Percentiles rank a stretch among this genome's conserved stretches.
Conservation (phyloP, 345 rosid genomes). For the Lagerstroemia speciosa region DNA sequence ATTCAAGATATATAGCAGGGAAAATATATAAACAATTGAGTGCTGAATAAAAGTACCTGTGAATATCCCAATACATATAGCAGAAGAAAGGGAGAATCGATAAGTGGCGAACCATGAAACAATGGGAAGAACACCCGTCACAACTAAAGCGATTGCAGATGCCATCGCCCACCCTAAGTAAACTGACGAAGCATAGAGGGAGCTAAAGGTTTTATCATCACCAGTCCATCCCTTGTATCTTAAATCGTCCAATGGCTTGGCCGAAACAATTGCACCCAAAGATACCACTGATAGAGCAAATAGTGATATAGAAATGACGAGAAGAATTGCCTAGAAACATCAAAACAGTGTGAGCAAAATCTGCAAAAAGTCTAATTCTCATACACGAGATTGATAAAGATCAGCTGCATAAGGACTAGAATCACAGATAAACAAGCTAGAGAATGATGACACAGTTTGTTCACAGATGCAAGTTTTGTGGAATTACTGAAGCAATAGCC, state of each 20-base stretch:
- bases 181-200: conserved; percentile 81
- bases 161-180: conserved; percentile 99
- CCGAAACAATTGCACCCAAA: conserved; percentile 85
- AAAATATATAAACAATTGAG: conserved; percentile 7
- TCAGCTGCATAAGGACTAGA: neutral
- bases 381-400: neutral
- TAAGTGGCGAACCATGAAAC: conserved; percentile 97
- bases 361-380: neutral
- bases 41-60: conserved; percentile 35
- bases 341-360: conserved; percentile 2
- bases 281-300: conserved; percentile 70
- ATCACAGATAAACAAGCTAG: neutral
- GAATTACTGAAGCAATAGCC: neutral
- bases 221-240: conserved; percentile 67
- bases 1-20: conserved; percentile 4
- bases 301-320: conserved; percentile 48
- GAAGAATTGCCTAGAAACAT: conserved; percentile 58
- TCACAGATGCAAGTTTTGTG: neutral
- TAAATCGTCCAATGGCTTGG: conserved; percentile 70
- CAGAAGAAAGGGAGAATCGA: conserved; percentile 86
- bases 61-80: conserved; percentile 69
- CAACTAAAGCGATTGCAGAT: conserved; percentile 80
- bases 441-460: neutral
- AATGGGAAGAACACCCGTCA: conserved; percentile 88
- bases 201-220: conserved; percentile 44